Evolutionary conservation across 768 basidiomycete genomes (phyloP).

Genomic region (Cubamyces sp.): DNA sequence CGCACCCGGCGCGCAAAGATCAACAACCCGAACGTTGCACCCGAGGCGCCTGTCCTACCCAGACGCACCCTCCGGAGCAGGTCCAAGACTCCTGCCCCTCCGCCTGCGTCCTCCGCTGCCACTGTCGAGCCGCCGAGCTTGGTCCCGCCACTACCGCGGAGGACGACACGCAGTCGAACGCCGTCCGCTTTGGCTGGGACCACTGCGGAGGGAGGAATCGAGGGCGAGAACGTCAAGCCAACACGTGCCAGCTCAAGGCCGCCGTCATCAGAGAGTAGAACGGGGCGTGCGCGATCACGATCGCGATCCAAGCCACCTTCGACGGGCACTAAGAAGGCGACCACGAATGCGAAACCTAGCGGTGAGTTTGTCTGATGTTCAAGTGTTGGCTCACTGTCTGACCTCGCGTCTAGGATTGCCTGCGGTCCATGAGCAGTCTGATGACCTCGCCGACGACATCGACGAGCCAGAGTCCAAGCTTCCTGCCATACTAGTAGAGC

Average conservation of each 20-base stretch:
- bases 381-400: neutral
- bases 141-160: constrained; percentile 2
- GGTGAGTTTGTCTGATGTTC: neutral
- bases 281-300: neutral
- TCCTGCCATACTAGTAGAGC: neutral
- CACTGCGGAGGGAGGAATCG: neutral
- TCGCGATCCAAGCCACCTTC: neutral
- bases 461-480: neutral
- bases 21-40: neutral
- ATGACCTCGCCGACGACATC: neutral
- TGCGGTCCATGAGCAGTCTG: neutral
- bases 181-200: neutral
- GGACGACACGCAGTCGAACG: constrained; percentile 16
- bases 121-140: neutral
- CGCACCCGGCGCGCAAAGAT: neutral
- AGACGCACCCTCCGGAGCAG: constrained; percentile 10
- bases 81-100: constrained; percentile 16
- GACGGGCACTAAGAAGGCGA: neutral
- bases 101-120: neutral
- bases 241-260: constrained; percentile 10
- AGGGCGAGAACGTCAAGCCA: neutral
- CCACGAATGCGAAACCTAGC: neutral
- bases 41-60: neutral
- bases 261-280: constrained; percentile 4
- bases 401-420: neutral